Evolutionary conservation across 805 yeast species (phyloP).

Genomic region (Metschnikowia hibisci): DNA sequence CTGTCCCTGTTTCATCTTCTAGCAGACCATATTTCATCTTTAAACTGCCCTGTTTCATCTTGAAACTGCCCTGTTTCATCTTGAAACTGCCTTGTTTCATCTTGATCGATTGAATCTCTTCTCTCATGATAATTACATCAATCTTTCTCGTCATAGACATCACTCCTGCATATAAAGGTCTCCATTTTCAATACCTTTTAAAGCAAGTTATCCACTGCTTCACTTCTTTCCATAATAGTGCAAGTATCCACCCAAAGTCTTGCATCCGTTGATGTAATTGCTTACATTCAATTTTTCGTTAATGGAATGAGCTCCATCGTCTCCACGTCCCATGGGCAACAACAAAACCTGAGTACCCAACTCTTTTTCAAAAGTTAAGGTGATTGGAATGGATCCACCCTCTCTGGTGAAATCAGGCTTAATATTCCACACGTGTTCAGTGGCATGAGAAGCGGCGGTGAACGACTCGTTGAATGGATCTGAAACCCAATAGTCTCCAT

Average conservation of each 20-base stretch:
- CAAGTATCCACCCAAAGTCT: slow-evolving; percentile 88
- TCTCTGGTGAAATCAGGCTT: slow-evolving; percentile 98
- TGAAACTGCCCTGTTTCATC: too few species aligned
- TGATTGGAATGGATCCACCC: slow-evolving; percentile 98
- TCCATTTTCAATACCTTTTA: too few species aligned
- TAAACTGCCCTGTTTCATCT: too few species aligned
- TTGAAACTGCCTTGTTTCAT: too few species aligned
- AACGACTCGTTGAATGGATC: slow-evolving; percentile 91
- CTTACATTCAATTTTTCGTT: slow-evolving; percentile 88
- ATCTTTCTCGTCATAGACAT: too few species aligned
- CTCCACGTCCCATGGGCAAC: slow-evolving; percentile 98
- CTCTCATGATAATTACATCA: too few species aligned
- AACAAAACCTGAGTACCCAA: slow-evolving; percentile 81
- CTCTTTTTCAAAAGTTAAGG: slow-evolving; percentile 86
- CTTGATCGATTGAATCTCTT: too few species aligned
- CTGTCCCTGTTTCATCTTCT: too few species aligned
- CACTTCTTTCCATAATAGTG: slow-evolving; percentile 60
- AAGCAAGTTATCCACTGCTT: too few species aligned
- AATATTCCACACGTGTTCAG: slow-evolving; percentile 89
- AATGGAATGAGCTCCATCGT: slow-evolving; percentile 98
- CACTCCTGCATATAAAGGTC: too few species aligned
- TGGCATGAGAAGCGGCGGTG: slow-evolving; percentile 92
- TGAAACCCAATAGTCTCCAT: slow-evolving; percentile 94
- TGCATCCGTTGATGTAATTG: slow-evolving; percentile 90
- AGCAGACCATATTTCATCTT: too few species aligned